phyloP scores from a whole-genome alignment of 345 rosid species.

The Hevea brasiliensis region DNA sequence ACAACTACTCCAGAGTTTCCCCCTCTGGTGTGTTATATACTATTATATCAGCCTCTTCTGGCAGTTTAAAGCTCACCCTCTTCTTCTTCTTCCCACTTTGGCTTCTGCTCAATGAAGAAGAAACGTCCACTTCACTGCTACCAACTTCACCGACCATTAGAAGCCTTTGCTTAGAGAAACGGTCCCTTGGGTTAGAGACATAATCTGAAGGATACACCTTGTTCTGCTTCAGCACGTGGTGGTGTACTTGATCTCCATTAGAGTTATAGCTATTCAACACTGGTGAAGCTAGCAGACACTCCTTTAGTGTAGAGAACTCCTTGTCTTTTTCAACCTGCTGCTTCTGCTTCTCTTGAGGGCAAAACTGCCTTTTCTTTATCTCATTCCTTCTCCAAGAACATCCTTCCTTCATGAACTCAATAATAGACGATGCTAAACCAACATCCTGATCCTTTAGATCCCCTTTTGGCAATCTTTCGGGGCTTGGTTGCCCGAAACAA shows the following conservation, averaged over 20 bases:
- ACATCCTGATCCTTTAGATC: conserved; percentile 4
- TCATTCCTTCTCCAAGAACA: conserved; percentile 10
- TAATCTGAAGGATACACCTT: conserved; percentile 34
- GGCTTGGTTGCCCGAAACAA: conserved; percentile 9
- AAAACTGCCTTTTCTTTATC: conserved; percentile 4
- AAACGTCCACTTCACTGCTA: not conserved
- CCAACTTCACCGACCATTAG: conserved; percentile 17
- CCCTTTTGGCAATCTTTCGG: conserved; percentile 10
- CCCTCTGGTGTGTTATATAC: conserved; percentile 20
- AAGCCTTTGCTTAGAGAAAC: conserved; percentile 19
- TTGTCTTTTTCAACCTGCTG: not conserved
- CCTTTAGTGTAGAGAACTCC: conserved; percentile 24
- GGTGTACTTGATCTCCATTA: conserved; percentile 21
- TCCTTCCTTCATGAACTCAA: conserved; percentile 4
- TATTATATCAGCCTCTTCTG: conserved; percentile 41
- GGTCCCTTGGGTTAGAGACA: conserved; percentile 9
- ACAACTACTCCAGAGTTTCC: no score
- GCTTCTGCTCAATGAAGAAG: not conserved
- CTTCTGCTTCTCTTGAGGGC: conserved; percentile 1
- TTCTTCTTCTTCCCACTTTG: conserved; percentile 34
- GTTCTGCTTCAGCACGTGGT: conserved; percentile 21
- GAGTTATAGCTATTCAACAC: not conserved
- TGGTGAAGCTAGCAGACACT: conserved; percentile 37
- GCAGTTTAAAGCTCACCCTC: conserved; percentile 47
- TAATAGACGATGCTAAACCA: not conserved